Evolutionary conservation across 768 basidiomycete genomes (phyloP).

Genomic region (Omphalotus guepiniiformis): DNA sequence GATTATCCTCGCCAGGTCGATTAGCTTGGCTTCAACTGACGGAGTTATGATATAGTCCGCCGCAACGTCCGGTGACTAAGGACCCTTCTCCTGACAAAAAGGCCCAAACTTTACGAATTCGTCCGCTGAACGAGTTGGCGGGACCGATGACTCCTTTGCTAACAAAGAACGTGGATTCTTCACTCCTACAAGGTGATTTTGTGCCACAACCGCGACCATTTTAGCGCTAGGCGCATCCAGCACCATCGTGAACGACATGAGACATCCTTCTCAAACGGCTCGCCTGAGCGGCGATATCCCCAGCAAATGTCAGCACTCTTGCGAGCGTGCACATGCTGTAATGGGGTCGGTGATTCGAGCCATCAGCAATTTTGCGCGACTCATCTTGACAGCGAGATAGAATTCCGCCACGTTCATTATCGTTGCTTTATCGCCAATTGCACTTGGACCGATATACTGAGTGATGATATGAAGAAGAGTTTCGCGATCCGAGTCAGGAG

Average conservation of each 20-base stretch:
- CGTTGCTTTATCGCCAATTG: conserved; percentile 80
- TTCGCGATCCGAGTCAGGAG: conserved; percentile 89
- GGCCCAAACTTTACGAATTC: conserved; percentile 84
- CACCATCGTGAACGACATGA: conserved; percentile 98
- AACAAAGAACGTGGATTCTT: conserved; percentile 77
- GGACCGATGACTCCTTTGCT: conserved; percentile 59
- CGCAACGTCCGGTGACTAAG: conserved; percentile 52
- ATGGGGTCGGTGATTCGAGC: conserved; percentile 88
- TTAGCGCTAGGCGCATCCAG: conserved; percentile 70
- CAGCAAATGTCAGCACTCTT: conserved; percentile 86
- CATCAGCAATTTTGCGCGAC: conserved; percentile 81
- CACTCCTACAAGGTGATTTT: conserved; percentile 72
- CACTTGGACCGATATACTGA: conserved; percentile 83
- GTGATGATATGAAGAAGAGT: conserved; percentile 82
- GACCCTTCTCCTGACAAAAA: conserved; percentile 84
- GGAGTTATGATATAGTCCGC: conserved; percentile 94
- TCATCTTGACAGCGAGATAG: conserved; percentile 79
- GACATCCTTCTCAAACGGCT: conserved; percentile 91
- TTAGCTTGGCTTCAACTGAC: conserved; percentile 91
- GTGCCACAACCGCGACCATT: conserved; percentile 62
- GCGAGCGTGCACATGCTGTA: conserved; percentile 96
- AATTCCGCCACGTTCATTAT: conserved; percentile 93
- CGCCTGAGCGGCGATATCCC: conserved; percentile 79
- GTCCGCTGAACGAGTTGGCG: conserved; percentile 38
- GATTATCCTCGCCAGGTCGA: conserved; percentile 90